Evolutionary conservation across 768 basidiomycete genomes (phyloP).

Genomic region (Holtermannia corniformis): DNA sequence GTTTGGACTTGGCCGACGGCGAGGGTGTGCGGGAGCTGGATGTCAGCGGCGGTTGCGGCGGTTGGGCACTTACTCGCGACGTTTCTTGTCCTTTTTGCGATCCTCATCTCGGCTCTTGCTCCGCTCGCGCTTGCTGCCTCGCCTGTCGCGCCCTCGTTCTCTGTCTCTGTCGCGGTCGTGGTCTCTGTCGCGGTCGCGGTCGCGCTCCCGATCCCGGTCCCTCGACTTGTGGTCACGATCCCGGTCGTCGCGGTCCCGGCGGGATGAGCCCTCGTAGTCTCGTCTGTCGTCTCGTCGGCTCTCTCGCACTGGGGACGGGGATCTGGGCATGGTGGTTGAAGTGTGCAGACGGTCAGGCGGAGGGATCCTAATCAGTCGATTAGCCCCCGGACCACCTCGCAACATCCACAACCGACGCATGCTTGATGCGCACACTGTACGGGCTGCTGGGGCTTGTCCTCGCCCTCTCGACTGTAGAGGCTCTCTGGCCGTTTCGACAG

Average conservation of each 20-base stretch:
- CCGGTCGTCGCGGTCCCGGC: neutral
- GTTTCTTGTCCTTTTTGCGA: slow-evolving; percentile 42
- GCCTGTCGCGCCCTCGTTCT: slow-evolving; percentile 16
- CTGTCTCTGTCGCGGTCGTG: slow-evolving; percentile 17
- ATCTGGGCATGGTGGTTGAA: too few species aligned
- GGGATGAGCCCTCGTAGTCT: too few species aligned
- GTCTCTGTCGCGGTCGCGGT: slow-evolving; percentile 29
- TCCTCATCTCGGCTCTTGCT: slow-evolving; percentile 41
- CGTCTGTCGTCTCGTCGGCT: too few species aligned
- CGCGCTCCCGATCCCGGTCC: slow-evolving; percentile 3
- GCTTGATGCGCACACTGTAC: too few species aligned
- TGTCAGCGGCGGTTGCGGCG: slow-evolving; percentile 30
- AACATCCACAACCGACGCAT: too few species aligned
- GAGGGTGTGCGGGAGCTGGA: slow-evolving; percentile 45
- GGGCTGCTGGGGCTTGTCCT: too few species aligned
- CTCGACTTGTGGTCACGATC: neutral
- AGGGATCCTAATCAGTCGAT: too few species aligned
- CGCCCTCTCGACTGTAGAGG: too few species aligned
- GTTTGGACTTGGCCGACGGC: slow-evolving; percentile 78
- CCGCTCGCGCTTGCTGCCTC: slow-evolving; percentile 27
- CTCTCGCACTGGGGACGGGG: too few species aligned
- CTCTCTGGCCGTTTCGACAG: slow-evolving; percentile 73
- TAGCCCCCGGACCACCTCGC: too few species aligned
- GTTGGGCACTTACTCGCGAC: slow-evolving; percentile 47
- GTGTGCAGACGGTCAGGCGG: too few species aligned